Base-by-base conservation (phyloP, 306 rosid genomes). In the Cicer yamashitae region DNA sequence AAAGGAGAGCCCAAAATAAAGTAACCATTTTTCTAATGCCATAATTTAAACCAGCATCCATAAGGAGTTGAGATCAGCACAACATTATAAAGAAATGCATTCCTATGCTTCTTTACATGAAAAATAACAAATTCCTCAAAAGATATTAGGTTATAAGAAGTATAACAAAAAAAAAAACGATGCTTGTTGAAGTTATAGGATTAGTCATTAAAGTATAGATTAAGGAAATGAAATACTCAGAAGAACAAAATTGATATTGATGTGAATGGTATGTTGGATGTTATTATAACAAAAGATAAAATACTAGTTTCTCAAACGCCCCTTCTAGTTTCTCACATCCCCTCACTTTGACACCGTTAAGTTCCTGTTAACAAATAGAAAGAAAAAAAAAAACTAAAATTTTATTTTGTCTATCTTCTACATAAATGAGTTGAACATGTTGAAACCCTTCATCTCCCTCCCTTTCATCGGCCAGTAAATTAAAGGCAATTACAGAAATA, bases 41-140 rank as follows among this genome's bases (percentile, higher is more conserved):
- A 73, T 43, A 59, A 67, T 37, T 46, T 47, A 50, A 69, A 70
- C 73, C 39, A 74, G 48, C 54, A 73, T 51, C 67, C 61, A 77
- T 61, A 77, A 14, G 15, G 45, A 72, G 54, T 51, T 51, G 58
- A 8, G 37, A 69, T 45, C 50, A 61, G 68, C 50, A 3, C 45
- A 68, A 73, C 14, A 67, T 46, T 66, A 43, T 22, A 67, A 2
- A 52, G 74, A 74, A 70, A 67, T 39, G 43, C 7, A 18, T 53
- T 58, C 11, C 11, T 65, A 34, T 41, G 67, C 65, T 65, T 75
- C 78, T 48, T 59, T 38, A 50, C 66, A 71, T 76, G 18, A 20
- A 50, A 73, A 70, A 75, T 48, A 54, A 53, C 22, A 53, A 9
- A 71, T 75, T 50, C 37, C 71, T 79, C 12, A 1, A 41, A 73